These are phyloP conservation scores for Phaeotremella fagi DNA, from an alignment of 768 basidiomycete species.

Conservation along the genomic window DNA sequence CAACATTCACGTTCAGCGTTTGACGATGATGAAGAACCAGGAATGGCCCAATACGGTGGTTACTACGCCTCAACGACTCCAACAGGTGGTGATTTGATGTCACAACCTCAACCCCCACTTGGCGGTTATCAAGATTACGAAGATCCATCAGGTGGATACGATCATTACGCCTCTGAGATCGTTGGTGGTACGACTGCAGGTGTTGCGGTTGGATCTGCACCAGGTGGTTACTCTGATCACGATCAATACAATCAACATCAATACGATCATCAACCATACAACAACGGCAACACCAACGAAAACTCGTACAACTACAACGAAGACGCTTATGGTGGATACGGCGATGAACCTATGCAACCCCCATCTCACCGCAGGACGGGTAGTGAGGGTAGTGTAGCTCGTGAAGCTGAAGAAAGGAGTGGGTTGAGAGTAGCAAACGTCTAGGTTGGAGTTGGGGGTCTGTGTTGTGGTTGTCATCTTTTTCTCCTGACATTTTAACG, in stretches of 20 bases:
- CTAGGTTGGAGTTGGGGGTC: conserved; percentile 1
- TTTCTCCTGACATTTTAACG: too few relatives aligned
- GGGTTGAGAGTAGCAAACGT: conserved; percentile 35
- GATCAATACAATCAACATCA: conserved; percentile 8
- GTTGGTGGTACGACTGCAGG: conserved; percentile 38
- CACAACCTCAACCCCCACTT: conserved; percentile 28
- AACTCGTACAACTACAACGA: conserved; percentile 29
- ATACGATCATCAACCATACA: conserved; percentile 31
- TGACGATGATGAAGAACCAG: conserved; percentile 44
- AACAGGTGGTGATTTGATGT: conserved; percentile 25
- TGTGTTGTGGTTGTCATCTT: too few relatives aligned
- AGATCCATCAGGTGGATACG: conserved; percentile 44
- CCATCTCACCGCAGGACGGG: conserved; percentile 15
- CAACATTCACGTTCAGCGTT: conserved; percentile 30
- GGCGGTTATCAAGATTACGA: conserved; percentile 43
- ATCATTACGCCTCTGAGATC: conserved; percentile 39
- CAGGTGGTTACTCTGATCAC: conserved; percentile 13
- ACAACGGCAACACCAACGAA: conserved; percentile 7
- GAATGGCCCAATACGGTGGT: conserved; percentile 44
- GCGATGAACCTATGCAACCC: conserved; percentile 18
- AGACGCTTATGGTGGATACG: conserved; percentile 31
- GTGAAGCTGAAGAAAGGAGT: conserved; percentile 12
- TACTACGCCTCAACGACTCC: conserved; percentile 40
- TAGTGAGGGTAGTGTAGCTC: conserved; percentile 33
- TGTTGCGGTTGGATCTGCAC: conserved; percentile 29